phyloP scores from a whole-genome alignment of 2,329 filamentous ascomycete species.

The Aaosphaeria pasadenensis region DNA sequence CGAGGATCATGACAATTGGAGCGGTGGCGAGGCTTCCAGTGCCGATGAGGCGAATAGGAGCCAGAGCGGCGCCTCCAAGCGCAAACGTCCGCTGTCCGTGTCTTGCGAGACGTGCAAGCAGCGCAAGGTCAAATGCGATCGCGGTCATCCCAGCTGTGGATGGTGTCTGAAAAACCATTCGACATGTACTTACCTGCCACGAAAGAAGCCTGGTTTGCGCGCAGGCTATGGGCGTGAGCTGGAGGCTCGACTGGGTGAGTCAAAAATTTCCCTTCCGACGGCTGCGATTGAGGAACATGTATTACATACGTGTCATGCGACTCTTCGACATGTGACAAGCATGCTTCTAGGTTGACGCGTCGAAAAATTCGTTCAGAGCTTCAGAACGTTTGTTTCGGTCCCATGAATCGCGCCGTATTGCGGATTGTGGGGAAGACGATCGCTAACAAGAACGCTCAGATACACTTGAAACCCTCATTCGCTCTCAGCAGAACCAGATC shows the following conservation, averaged over 20 bases:
- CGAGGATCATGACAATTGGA: constrained; percentile 32
- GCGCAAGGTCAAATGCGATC: constrained; percentile 69
- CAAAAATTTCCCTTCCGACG: too few species aligned
- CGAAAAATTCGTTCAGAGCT: too few species aligned
- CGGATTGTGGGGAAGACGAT: too few species aligned
- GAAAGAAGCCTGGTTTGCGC: constrained; percentile 65
- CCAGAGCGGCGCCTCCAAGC: constrained; percentile 41
- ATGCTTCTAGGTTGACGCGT: too few species aligned
- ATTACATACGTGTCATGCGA: too few species aligned
- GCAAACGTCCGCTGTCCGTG: constrained; percentile 51
- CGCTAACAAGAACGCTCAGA: constrained; percentile 26
- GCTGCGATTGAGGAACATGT: too few species aligned
- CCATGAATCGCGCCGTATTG: too few species aligned
- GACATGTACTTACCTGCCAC: constrained; percentile 65
- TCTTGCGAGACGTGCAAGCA: constrained; percentile 75
- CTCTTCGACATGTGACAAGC: too few species aligned
- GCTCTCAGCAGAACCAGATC: constrained; percentile 46
- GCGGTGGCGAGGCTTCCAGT: constrained; percentile 35
- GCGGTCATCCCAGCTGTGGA: constrained; percentile 71
- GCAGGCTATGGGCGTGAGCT: constrained; percentile 62
- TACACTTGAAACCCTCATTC: constrained; percentile 45
- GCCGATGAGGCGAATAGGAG: constrained; percentile 36
- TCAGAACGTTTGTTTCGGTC: too few species aligned
- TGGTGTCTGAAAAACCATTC: constrained; percentile 69
- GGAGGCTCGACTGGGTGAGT: constrained; percentile 57